Conservation (phyloP, 768 basidiomycete genomes). For the Galerina sulciceps region DNA sequence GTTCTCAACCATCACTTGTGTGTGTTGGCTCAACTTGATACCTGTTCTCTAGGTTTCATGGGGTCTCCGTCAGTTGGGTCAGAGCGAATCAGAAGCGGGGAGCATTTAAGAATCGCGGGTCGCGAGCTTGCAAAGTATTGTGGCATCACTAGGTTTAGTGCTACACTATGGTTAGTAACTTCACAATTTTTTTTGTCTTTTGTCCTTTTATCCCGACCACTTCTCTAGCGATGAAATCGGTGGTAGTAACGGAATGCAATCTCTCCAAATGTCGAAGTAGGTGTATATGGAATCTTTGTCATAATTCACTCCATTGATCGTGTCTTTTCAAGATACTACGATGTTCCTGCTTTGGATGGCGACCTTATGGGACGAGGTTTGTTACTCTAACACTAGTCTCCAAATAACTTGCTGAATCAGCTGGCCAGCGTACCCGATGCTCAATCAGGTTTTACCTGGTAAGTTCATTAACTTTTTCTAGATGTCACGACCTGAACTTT, state of each 20-base stretch:
- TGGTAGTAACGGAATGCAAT: slow-evolving; percentile 47
- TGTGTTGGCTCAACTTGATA: background rate
- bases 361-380: slow-evolving; percentile 52
- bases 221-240: slow-evolving; percentile 42
- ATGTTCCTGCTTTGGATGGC: slow-evolving; percentile 45
- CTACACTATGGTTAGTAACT: slow-evolving; percentile 30
- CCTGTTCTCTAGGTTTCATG: slow-evolving; percentile 32
- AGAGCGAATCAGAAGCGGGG: slow-evolving; percentile 28
- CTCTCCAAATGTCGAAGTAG: slow-evolving; percentile 36
- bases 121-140: slow-evolving; percentile 33
- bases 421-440: slow-evolving; percentile 32
- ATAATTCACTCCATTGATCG: background rate
- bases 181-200: background rate
- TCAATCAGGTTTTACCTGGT: slow-evolving; percentile 36
- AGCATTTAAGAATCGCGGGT: slow-evolving; percentile 27
- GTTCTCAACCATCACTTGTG: background rate
- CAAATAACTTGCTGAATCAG: slow-evolving; percentile 1
- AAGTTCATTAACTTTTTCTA: background rate
- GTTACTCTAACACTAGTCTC: slow-evolving; percentile 16
- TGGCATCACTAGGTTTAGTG: slow-evolving; percentile 30
- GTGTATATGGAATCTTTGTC: slow-evolving; percentile 5
- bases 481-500: background rate
- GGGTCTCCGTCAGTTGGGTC: slow-evolving; percentile 41
- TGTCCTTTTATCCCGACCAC: too few species aligned
- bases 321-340: slow-evolving; percentile 32